These are phyloP conservation scores for Lodderomyces metapsilosis DNA, from an alignment of 1,139 yeast genomes.

Conservation along the genomic window DNA sequence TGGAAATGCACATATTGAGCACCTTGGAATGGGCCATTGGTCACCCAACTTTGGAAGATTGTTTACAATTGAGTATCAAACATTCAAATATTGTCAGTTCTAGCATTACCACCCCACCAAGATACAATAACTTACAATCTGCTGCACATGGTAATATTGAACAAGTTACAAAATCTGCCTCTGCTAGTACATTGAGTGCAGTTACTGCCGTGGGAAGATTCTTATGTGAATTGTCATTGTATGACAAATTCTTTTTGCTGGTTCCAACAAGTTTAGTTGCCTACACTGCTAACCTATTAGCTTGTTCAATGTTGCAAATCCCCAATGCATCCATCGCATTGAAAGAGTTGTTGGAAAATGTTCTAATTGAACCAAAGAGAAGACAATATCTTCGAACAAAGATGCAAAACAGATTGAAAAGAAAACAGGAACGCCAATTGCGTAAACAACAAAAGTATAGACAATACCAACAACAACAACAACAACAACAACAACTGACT, in stretches of 20 bases:
- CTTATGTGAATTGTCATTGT: constrained; percentile 74
- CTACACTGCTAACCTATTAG: constrained; percentile 65
- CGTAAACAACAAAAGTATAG: constrained; percentile 4
- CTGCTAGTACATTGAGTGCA: constrained; percentile 38
- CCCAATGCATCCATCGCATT: constrained; percentile 37
- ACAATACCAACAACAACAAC: constrained; percentile 4
- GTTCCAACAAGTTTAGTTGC: constrained; percentile 65
- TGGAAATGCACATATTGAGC: constrained; percentile 86
- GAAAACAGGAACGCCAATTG: constrained; percentile 1
- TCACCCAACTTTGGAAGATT: constrained; percentile 61
- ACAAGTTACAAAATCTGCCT: not conserved
- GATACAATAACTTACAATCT: constrained; percentile 28
- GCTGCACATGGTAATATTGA: too few species aligned
- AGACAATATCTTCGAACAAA: constrained; percentile 3
- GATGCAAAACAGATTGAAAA: not conserved
- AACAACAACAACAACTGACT: not conserved
- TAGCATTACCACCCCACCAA: constrained; percentile 34
- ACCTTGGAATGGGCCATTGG: constrained; percentile 83
- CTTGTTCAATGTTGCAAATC: constrained; percentile 61
- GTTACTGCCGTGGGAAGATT: constrained; percentile 60
- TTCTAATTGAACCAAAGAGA: constrained; percentile 10
- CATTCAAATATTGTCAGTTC: constrained; percentile 19
- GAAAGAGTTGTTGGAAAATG: constrained; percentile 21
- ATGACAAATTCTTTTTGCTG: constrained; percentile 64
- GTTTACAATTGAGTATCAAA: constrained; percentile 44